Conservation (phyloP, 306 rosid species). For the Purshia tridentata region DNA sequence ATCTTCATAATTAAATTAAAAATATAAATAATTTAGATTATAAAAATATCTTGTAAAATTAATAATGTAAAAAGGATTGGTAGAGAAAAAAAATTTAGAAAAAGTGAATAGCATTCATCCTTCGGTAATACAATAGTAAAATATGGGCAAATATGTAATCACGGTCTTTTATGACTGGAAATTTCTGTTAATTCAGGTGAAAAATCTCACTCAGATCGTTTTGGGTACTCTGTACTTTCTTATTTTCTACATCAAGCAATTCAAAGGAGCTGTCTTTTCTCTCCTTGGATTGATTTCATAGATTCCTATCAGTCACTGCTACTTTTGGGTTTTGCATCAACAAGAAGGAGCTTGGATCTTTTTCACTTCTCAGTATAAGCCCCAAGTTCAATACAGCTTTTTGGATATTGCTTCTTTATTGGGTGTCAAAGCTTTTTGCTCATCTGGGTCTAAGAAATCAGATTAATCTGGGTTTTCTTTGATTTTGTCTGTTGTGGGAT, state of each 20-base stretch:
- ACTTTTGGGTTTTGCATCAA: constrained; percentile 23
- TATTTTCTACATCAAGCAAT: constrained; percentile 30
- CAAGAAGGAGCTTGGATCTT: constrained; percentile 13
- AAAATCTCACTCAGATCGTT: constrained; percentile 18
- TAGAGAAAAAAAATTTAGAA: too few relatives aligned
- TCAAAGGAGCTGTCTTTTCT: constrained; percentile 16
- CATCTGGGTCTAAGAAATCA: constrained; percentile 12
- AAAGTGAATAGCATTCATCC: too few relatives aligned
- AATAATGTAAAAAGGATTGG: too few relatives aligned
- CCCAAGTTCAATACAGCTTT: constrained; percentile 8
- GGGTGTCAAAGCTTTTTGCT: constrained; percentile 4
- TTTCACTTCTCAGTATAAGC: constrained; percentile 13
- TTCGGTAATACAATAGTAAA: constrained; percentile 9
- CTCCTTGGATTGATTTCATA: background rate
- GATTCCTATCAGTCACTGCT: constrained; percentile 10
- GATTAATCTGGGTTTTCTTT: constrained; percentile 34
- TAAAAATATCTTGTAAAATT: too few relatives aligned
- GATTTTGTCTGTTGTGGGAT: background rate
- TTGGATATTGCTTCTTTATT: constrained; percentile 5
- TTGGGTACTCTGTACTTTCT: constrained; percentile 18
- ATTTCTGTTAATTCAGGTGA: constrained; percentile 43
- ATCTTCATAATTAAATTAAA: too few relatives aligned
- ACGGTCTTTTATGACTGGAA: constrained; percentile 2
- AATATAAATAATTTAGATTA: too few relatives aligned
- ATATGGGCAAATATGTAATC: constrained; percentile 22